Percentiles rank a stretch among this genome's conserved stretches.
Evolutionary conservation across 148 eudicot species (phyloP).

Genomic region (Hydrangea macrophylla): DNA sequence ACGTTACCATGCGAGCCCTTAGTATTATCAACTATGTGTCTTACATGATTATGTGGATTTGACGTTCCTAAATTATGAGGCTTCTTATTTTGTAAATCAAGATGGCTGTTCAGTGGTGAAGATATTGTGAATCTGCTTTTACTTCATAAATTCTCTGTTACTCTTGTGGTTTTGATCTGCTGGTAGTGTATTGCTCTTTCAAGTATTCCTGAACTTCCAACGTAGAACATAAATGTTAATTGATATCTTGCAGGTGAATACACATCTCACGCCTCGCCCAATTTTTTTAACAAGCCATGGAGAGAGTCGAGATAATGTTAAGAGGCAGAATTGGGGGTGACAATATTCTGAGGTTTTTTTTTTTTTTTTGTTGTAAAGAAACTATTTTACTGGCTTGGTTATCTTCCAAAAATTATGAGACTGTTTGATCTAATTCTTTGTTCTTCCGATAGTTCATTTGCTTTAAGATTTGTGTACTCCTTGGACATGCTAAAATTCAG

Average conservation of each 20-base stretch:
- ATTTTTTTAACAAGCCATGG: slow-evolving; percentile 97
- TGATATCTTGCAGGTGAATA: slow-evolving; percentile 64
- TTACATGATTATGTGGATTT: neutral
- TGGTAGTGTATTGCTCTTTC: neutral
- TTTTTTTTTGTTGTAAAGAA: neutral
- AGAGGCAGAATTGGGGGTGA: slow-evolving; percentile 94
- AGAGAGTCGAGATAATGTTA: slow-evolving; percentile 87
- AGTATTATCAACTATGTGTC: neutral
- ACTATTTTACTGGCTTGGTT: neutral
- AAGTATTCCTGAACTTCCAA: neutral
- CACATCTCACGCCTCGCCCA: slow-evolving; percentile 91
- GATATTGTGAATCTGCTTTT: neutral
- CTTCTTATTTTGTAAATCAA: neutral
- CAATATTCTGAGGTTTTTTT: slow-evolving; percentile 62
- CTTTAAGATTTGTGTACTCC: neutral
- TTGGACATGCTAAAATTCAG: neutral
- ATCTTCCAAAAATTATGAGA: neutral
- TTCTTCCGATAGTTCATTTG: neutral
- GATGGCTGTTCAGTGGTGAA: slow-evolving; percentile 5
- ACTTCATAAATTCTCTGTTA: no score
- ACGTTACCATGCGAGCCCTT: no score
- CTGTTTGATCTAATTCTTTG: neutral
- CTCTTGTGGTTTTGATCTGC: neutral
- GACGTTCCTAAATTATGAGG: neutral
- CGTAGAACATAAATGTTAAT: slow-evolving; percentile 5